Base-by-base conservation (phyloP, 116 monocot genomes). In the Posidonia oceanica region DNA sequence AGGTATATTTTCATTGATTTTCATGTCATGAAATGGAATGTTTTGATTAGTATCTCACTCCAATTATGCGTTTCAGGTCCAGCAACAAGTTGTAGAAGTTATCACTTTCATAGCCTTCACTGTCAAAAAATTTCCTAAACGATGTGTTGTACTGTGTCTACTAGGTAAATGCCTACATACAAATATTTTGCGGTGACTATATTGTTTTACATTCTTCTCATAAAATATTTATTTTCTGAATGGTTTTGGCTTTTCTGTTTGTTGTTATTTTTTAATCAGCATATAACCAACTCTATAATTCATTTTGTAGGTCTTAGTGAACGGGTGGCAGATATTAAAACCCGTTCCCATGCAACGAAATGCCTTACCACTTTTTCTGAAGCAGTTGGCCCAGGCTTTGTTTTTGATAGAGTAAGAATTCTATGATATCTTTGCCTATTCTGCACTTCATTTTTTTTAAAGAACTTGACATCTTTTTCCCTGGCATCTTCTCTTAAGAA, bases 261-360 rank as follows among this genome's bases (percentile, higher is more conserved):
- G 11, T 48, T 48, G 48, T 42, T 42, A 8, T 48, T 48, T 48
- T 12, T 7, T 48, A 48, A 48, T 48, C 7, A 48, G 48, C 48
- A 8, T 48, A 48, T 48, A 10, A 48, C 48, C 5, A 48, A 48
- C 12, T 1, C 11, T 58, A 38, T 39, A 18, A 39, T 70, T 57
- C 3, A 17, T 38, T 68, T 54, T 58, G n/a, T 76, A 99, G 99
- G 99, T 39, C 84, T 85, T 20, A 83, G 84, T 74, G 99, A 99
- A 81, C 82, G 99, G 39, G 93, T 99, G 57, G 99, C 99, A 44
- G 99, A 99, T 74, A 99, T 99, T 59, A 99, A 99, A 82, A 93
- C 99, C 65, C 93, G 99, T 48, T 74, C 70, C 68, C 81, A 88
- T 79, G 93, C 93, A 80, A 99, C 93, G 99, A 99, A 93, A 69